These are phyloP conservation scores for Blumeria hordei DNA, from an alignment of 2,329 filamentous ascomycete genomes.

Conservation along the genomic window DNA sequence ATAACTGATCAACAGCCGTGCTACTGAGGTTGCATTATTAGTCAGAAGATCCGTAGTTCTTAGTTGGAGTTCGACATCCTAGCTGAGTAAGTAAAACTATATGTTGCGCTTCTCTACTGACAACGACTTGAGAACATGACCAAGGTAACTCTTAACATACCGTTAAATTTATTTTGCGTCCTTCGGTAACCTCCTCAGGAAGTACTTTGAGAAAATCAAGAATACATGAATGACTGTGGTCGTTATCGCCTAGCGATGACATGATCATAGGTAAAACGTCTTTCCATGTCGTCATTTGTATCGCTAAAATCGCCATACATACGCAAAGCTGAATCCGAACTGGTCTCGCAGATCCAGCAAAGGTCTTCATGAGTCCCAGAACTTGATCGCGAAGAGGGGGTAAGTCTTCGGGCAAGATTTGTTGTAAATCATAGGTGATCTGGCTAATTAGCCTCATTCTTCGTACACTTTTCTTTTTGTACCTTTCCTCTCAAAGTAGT, in stretches of 20 bases:
- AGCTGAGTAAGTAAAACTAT: constrained; percentile 25
- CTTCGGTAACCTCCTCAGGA: constrained; percentile 96
- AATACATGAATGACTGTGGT: constrained; percentile 62
- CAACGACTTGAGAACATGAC: background rate
- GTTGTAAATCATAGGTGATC: constrained; percentile 91
- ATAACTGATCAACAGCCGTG: constrained; percentile 72
- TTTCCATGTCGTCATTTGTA: constrained; percentile 92
- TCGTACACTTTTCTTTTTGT: constrained; percentile 11
- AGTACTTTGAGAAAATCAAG: constrained; percentile 92
- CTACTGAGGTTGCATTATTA: constrained; percentile 72
- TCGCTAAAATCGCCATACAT: constrained; percentile 78
- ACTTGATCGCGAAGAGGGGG: constrained; percentile 63
- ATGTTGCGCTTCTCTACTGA: background rate
- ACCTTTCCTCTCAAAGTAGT: constrained; percentile 98
- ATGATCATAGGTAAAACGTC: constrained; percentile 72
- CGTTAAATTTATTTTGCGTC: constrained; percentile 96
- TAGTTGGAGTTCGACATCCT: constrained; percentile 83
- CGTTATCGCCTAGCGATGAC: constrained; percentile 48
- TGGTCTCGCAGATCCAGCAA: constrained; percentile 57
- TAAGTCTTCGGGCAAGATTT: constrained; percentile 55
- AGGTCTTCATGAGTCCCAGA: constrained; percentile 56
- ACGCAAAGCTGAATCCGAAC: constrained; percentile 85
- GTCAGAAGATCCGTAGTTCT: constrained; percentile 76
- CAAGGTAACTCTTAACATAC: constrained; percentile 26
- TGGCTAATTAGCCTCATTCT: constrained; percentile 18